phyloP scores from a whole-genome alignment of 2,329 filamentous ascomycete species.

The Aplosporella prunicola region DNA sequence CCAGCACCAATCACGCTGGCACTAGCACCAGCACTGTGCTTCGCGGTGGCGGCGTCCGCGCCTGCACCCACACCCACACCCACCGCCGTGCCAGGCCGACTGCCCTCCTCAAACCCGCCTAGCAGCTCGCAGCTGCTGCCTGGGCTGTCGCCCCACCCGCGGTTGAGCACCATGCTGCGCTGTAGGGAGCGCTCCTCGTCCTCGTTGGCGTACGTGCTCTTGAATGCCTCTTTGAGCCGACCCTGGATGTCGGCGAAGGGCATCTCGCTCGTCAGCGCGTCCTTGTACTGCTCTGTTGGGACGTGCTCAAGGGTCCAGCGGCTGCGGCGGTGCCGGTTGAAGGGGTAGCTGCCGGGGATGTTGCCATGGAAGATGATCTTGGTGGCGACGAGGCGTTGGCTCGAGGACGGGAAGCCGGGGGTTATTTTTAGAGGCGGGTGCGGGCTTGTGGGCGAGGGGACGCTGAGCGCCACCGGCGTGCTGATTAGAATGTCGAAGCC shows the following conservation, averaged over 20 bases:
- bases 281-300: constrained; percentile 30
- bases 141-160: constrained; percentile 84
- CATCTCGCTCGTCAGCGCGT: constrained; percentile 62
- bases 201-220: constrained; percentile 49
- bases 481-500: constrained; percentile 94
- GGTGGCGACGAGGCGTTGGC: constrained; percentile 67
- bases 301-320: constrained; percentile 65
- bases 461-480: constrained; percentile 46
- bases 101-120: constrained; percentile 66
- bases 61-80: too few relatives aligned
- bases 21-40: constrained; percentile 20
- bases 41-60: constrained; percentile 14
- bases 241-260: constrained; percentile 64
- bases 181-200: constrained; percentile 46
- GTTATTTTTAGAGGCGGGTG: constrained; percentile 13
- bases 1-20: constrained; percentile 12
- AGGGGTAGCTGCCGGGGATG: constrained; percentile 89
- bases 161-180: constrained; percentile 71
- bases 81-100: too few relatives aligned
- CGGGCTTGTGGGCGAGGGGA: constrained; percentile 55
- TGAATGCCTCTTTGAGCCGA: constrained; percentile 60
- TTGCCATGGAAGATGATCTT: constrained; percentile 94
- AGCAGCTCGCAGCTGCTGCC: constrained; percentile 70
- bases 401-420: constrained; percentile 13
- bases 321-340: constrained; percentile 85